A percentile compares a stretch with the other conserved stretches of the same genome.
Evolutionary conservation across 2,329 filamentous ascomycete genomes (phyloP).

Genomic region (Diaporthe sp.): DNA sequence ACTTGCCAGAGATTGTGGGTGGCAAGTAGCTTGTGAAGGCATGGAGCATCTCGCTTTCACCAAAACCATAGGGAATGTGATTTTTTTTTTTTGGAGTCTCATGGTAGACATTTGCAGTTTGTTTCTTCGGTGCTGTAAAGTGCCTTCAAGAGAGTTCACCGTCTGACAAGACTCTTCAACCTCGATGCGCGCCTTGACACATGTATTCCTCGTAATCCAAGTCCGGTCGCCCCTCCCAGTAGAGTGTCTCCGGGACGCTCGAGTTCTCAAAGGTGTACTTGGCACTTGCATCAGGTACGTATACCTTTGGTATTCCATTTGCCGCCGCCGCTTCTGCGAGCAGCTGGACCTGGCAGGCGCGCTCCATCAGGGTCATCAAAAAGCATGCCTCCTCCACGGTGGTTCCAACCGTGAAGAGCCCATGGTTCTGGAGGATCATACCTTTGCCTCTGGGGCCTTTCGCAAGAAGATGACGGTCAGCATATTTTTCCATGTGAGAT

Average conservation of each 20-base stretch:
- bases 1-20: neutral
- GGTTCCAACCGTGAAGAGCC: slow-evolving; percentile 69
- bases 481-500: neutral
- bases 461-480: slow-evolving; percentile 47
- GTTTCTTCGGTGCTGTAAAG: no score
- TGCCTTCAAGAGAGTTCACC: no score
- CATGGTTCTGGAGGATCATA: slow-evolving; percentile 68
- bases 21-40: no score
- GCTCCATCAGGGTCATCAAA: slow-evolving; percentile 58
- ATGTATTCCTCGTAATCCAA: neutral
- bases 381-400: slow-evolving; percentile 77
- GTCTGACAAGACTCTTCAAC: neutral
- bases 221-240: neutral
- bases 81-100: no score
- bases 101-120: no score
- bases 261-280: slow-evolving; percentile 1
- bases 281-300: neutral
- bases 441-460: slow-evolving; percentile 43
- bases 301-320: neutral
- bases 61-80: no score
- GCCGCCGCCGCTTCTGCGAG: neutral
- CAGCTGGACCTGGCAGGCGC: slow-evolving; percentile 18
- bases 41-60: no score
- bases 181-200: neutral
- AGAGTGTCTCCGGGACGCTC: neutral